Conservation (phyloP, 345 rosid species). For the Eutrema japonicum region DNA sequence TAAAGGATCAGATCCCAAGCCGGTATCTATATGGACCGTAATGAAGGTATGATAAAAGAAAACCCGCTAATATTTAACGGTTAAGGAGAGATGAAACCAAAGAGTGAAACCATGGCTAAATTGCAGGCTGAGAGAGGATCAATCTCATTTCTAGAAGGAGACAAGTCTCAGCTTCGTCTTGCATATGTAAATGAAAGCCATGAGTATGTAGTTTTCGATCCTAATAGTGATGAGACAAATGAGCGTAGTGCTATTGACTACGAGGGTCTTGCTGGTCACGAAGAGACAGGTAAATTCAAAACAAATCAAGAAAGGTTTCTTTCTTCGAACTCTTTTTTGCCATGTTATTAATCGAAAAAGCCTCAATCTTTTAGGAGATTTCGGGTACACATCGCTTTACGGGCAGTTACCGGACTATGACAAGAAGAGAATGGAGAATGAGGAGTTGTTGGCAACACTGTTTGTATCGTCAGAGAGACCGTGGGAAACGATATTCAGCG, state of each 20-base stretch:
- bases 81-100: conserved; percentile 16
- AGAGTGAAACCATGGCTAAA: conserved; percentile 18
- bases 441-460: conserved; percentile 40
- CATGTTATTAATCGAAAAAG: neutral
- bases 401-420: conserved; percentile 68
- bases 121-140: conserved; percentile 38
- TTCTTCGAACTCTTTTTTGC: neutral
- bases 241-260: conserved; percentile 51
- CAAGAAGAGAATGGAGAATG: conserved; percentile 45
- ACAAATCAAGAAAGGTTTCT: conserved; percentile 16
- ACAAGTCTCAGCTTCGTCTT: conserved; percentile 53
- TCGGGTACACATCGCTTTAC: conserved; percentile 75
- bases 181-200: conserved; percentile 78
- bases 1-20: conserved; percentile 66
- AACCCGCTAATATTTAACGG: neutral
- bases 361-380: conserved; percentile 43
- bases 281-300: conserved; percentile 54
- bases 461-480: conserved; percentile 68
- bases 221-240: conserved; percentile 54
- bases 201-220: conserved; percentile 84
- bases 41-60: conserved; percentile 56
- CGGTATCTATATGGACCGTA: conserved; percentile 78
- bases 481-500: conserved; percentile 83
- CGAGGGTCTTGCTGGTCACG: conserved; percentile 46
- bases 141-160: conserved; percentile 47